Conservation (phyloP, 2,329 filamentous ascomycete genomes). For the Calonectria montana region DNA sequence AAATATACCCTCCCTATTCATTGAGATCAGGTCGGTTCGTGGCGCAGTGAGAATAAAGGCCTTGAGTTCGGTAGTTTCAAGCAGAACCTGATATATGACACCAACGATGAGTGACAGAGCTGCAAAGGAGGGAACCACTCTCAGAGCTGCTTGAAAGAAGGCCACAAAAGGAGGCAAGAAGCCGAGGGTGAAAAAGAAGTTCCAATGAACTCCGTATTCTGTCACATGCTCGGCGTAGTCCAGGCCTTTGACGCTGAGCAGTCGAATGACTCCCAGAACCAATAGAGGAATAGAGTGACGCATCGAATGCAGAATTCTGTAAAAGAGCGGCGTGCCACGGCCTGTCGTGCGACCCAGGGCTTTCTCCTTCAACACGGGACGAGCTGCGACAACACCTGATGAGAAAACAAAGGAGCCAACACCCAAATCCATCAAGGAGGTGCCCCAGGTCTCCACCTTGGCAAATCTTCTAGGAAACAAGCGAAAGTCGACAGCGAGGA, state of each 20-base stretch:
- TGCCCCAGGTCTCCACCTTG: conserved; percentile 99
- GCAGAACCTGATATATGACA: conserved; percentile 76
- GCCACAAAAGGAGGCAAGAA: conserved; percentile 91
- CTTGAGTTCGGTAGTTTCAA: conserved; percentile 84
- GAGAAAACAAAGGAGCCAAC: conserved; percentile 98
- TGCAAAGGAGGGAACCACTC: conserved; percentile 80
- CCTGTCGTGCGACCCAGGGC: conserved; percentile 62
- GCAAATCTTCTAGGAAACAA: conserved; percentile 95
- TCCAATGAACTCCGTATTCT: conserved; percentile 99
- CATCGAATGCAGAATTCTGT: conserved; percentile 73
- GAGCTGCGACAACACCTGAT: conserved; percentile 88
- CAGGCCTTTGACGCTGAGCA: conserved; percentile 91
- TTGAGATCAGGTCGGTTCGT: conserved; percentile 81
- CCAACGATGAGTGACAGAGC: conserved; percentile 77
- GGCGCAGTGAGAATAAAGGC: conserved; percentile 86
- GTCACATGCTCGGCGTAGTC: conserved; percentile 98
- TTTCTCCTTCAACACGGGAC: conserved; percentile 79
- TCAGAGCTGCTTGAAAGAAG: conserved; percentile 78
- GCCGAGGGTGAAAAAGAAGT: conserved; percentile 97
- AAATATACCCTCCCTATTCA: conserved; percentile 96
- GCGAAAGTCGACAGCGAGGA: conserved; percentile 95
- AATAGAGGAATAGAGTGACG: conserved; percentile 88
- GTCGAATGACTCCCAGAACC: conserved; percentile 80
- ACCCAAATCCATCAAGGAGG: conserved; percentile 97
- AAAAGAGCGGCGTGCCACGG: conserved; percentile 59